Evolutionary conservation across 192 early-diverging fungal species (phyloP), one percentile per base, ranked within the genome.

Genomic region (Mortierella antarctica): DNA sequence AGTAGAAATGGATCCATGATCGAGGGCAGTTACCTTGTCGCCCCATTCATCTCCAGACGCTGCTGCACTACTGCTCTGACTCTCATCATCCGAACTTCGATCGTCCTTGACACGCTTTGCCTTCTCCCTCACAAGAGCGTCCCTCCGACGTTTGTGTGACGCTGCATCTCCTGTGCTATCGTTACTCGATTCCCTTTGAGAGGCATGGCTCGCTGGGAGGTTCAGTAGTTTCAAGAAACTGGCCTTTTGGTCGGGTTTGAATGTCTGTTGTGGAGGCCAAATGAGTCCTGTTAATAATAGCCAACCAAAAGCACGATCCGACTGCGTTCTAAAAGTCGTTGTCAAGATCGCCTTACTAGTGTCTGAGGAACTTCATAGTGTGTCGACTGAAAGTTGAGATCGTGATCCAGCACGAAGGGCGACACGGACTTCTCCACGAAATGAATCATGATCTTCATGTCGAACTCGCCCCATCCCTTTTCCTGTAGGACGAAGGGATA

Each of bases 391-490:
- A 90, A 90, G 73, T 90, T 86, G 21, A 90, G 74, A 67, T 90
- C 89, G 65, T 86, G 86, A 20, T 83, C 59, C 14, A 90, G 58
- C 5, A 78, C 70, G 57, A 81, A 65, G 0, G 87, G 87, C 23
- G 69, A 47, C 15, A 83, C 64, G 0, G 73, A 64, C 45, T 88
- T 85, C 57, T 88, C 82, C 5, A 59, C 60, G 66, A 88, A 90
- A 50, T 87, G 71, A 6, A 90, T 59, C 57, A 84, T 80, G 57
- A 90, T 85, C 21, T 85, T 81, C 78, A 90, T 82, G 67, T 90
- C 89, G 73, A 90, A 90, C 65, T 88, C 89, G 13, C 89, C 89
- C 89, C 89, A 90, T 47, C 89, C 89, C 70, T 88, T 87, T 64
- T 90, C 89, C 63, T 82, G 71, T 15, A 90, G 63, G 20, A 57